Evolutionary conservation across 2,329 filamentous ascomycete species (phyloP).

Genomic region (Colletotrichum phormii): DNA sequence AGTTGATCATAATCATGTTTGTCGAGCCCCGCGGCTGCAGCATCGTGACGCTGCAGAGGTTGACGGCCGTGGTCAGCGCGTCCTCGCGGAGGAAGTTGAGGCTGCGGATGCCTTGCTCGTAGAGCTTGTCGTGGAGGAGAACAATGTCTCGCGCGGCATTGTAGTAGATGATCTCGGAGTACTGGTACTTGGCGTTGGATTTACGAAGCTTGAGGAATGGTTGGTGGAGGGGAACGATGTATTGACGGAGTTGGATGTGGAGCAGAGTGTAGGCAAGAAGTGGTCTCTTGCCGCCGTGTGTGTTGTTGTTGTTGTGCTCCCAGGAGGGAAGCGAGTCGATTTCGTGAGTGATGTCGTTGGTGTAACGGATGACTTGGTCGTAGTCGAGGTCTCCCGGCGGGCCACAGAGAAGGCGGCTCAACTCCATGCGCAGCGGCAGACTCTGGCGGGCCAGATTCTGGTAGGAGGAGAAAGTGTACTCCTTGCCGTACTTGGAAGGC

Average conservation of each 20-base stretch:
- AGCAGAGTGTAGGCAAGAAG: conserved; percentile 70
- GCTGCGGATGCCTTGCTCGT: conserved; percentile 68
- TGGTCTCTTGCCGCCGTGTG: conserved; percentile 61
- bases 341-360: conserved; percentile 70
- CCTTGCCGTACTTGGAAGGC: conserved; percentile 59
- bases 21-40: conserved; percentile 69
- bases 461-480: conserved; percentile 71
- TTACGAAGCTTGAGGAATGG: conserved; percentile 70
- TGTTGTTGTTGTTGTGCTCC: conserved; percentile 53
- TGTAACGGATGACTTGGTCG: conserved; percentile 71
- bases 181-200: conserved; percentile 70
- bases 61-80: conserved; percentile 69
- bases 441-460: conserved; percentile 69
- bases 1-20: conserved; percentile 73
- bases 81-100: conserved; percentile 72
- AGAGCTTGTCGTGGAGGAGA: conserved; percentile 70
- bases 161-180: conserved; percentile 73
- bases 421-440: conserved; percentile 65
- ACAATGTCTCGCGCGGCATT: conserved; percentile 72
- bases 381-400: conserved; percentile 68
- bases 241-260: conserved; percentile 71
- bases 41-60: conserved; percentile 71
- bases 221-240: conserved; percentile 71
- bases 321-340: conserved; percentile 70
- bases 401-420: conserved; percentile 67